Conservation (phyloP, 225 moss, liverwort and hornwort genomes). For the Climacium dendroides region DNA sequence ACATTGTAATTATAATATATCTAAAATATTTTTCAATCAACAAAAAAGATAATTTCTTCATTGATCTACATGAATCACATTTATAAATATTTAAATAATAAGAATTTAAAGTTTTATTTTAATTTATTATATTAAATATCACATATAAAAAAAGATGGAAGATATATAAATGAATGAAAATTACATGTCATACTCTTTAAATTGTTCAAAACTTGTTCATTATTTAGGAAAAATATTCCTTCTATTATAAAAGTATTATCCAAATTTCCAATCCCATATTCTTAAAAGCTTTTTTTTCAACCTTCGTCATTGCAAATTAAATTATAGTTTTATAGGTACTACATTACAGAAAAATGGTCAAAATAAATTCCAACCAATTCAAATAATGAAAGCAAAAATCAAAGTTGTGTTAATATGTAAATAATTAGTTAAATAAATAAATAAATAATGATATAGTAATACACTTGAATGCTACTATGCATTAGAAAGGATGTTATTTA, state of each 20-base stretch:
- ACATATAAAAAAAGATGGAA: not conserved
- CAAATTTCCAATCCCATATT: not conserved
- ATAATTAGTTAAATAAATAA: too few relatives aligned
- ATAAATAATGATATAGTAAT: not conserved
- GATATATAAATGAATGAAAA: not conserved
- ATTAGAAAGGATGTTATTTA: too few relatives aligned
- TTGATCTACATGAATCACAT: not conserved
- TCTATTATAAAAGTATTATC: not conserved
- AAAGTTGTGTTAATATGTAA: too few relatives aligned
- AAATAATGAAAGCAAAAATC: not conserved
- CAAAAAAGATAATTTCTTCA: not conserved
- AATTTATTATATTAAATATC: not conserved
- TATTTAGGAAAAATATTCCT: fast-evolving
- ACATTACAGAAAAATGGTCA: not conserved
- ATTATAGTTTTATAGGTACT: not conserved
- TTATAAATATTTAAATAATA: too few relatives aligned
- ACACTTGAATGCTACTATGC: not conserved
- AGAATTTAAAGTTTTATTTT: not conserved
- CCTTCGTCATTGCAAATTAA: too few relatives aligned
- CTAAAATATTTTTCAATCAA: not conserved
- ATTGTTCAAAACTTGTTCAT: not conserved
- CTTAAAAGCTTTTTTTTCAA: not conserved
- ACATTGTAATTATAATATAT: too few relatives aligned
- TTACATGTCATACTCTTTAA: too few relatives aligned
- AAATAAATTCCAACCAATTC: not conserved